A percentile compares a stretch with the other conserved stretches of the same genome.
These are phyloP conservation scores for Saprolegnia diclina DNA, from an alignment of 352 stramenopile species.

Conservation along the genomic window DNA sequence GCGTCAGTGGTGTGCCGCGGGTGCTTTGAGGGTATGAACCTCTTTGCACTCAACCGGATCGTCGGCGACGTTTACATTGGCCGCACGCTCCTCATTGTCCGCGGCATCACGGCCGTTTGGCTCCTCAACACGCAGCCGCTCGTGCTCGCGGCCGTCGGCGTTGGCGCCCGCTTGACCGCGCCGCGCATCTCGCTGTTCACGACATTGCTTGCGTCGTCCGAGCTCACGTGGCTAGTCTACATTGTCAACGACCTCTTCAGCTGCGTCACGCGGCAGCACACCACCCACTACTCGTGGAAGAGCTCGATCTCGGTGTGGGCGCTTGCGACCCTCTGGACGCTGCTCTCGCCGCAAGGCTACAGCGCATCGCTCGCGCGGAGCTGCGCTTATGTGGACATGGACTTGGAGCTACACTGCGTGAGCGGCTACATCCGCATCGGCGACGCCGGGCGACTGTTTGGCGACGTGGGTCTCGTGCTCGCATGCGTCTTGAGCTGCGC, in stretches of 20 bases:
- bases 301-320: slow-evolving; percentile 18
- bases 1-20: background rate
- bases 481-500: background rate
- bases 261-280: slow-evolving; percentile 11
- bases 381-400: slow-evolving; percentile 34
- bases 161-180: background rate
- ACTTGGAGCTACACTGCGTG: slow-evolving; percentile 24
- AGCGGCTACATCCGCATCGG: slow-evolving; percentile 13
- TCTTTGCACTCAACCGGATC: slow-evolving; percentile 7
- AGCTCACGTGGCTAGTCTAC: slow-evolving; percentile 13
- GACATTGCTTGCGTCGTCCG: background rate
- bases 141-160: background rate
- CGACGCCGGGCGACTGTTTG: background rate
- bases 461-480: background rate
- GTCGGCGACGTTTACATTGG: slow-evolving; percentile 3
- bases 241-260: slow-evolving; percentile 2
- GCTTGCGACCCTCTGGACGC: background rate
- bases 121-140: slow-evolving; percentile 11
- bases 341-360: background rate
- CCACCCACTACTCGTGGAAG: background rate
- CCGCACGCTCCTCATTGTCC: slow-evolving; percentile 9
- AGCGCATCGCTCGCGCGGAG: slow-evolving; percentile 27
- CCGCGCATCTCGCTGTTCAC: background rate
- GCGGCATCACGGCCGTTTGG: background rate
- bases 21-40: background rate